These are phyloP conservation scores for Dipteronia dyeriana DNA, from an alignment of 345 rosid species.

Conservation along the genomic window DNA sequence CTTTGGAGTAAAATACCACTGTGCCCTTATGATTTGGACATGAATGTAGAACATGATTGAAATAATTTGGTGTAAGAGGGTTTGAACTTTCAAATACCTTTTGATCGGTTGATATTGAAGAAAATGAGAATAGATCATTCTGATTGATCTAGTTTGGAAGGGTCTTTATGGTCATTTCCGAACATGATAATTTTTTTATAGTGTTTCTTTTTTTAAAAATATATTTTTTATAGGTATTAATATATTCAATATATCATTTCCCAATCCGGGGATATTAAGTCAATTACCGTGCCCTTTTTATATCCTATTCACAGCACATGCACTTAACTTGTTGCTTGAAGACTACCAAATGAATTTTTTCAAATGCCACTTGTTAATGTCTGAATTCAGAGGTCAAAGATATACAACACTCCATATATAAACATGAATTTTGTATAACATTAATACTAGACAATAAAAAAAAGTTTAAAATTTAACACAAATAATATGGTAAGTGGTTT, in stretches of 20 bases:
- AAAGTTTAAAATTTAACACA: too few species aligned
- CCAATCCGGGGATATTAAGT: not conserved
- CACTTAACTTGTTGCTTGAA: too few species aligned
- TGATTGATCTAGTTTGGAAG: not conserved
- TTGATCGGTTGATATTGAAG: not conserved
- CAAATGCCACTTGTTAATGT: not conserved
- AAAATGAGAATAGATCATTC: not conserved
- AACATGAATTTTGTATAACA: too few species aligned
- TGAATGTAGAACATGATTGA: not conserved
- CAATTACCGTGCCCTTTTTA: not conserved
- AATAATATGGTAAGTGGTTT: too few species aligned
- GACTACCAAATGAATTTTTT: not conserved
- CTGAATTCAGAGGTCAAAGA: too few species aligned
- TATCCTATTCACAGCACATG: not conserved
- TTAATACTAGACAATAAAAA: too few species aligned
- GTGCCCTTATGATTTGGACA: not conserved
- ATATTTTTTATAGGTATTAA: not conserved
- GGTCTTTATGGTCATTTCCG: not conserved
- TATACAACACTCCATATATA: too few species aligned
- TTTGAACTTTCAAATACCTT: not conserved
- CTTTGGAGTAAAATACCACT: not conserved
- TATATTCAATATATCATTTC: not conserved
- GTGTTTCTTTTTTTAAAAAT: not conserved
- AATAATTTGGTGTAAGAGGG: not conserved
- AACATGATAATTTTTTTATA: too few species aligned